A percentile compares a stretch with the other conserved stretches of the same genome.
phyloP scores from a whole-genome alignment of 2,329 filamentous ascomycete species.

The Pseudogymnoascus sp. region DNA sequence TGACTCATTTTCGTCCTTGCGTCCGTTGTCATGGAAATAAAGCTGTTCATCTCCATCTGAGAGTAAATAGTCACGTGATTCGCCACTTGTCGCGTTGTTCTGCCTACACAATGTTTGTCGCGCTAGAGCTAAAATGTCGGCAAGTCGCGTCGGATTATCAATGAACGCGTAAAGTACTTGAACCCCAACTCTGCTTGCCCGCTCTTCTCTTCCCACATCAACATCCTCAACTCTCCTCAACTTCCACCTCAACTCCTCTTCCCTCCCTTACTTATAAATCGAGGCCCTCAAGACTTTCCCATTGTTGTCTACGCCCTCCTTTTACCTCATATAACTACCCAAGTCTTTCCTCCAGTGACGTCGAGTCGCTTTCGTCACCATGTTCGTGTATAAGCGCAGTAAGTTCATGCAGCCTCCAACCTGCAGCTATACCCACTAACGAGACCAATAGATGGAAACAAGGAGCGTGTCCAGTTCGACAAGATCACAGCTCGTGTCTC shows the following conservation, averaged over 20 bases:
- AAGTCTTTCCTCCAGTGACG: conserved; percentile 3
- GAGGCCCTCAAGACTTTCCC: conserved; percentile 9
- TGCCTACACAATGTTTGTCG: conserved; percentile 6
- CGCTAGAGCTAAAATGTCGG: conserved; percentile 6
- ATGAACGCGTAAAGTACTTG: conserved; percentile 13
- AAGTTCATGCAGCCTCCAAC: conserved; percentile 16
- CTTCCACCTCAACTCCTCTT: background rate
- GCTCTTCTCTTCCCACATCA: conserved; percentile 7
- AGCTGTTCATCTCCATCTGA: background rate
- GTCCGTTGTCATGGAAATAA: background rate
- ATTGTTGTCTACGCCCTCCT: background rate
- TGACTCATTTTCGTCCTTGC: background rate
- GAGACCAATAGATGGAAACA: conserved; percentile 72
- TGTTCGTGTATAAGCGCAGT: conserved; percentile 31
- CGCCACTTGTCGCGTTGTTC: conserved; percentile 3
- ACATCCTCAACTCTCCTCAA: conserved; percentile 7
- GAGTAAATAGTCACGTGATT: background rate
- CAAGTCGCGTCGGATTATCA: conserved; percentile 9
- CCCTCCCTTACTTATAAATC: conserved; percentile 14
- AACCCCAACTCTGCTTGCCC: conserved; percentile 3
- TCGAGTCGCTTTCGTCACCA: conserved; percentile 13
- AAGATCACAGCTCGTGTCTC: conserved; percentile 99
- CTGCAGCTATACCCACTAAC: conserved; percentile 13
- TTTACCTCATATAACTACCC: background rate
- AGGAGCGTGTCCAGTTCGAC: conserved; percentile 99